Base-by-base conservation (phyloP, 1,284 basidiomycete species). In the Xerocomus minutiporus region DNA sequence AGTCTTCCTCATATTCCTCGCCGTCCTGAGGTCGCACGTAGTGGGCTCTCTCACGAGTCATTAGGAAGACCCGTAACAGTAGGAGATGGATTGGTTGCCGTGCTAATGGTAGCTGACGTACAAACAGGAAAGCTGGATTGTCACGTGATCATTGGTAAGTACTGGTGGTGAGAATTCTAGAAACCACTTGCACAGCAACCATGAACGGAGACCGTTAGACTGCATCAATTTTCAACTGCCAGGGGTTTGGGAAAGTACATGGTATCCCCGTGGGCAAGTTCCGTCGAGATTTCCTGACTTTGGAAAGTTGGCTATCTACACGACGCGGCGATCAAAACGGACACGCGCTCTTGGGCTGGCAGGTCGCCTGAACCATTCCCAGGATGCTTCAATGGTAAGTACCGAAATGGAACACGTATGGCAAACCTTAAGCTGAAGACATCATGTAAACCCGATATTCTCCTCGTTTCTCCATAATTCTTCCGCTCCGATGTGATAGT, bases 1-100 rank as follows among this genome's bases (percentile, higher is more conserved):
- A 46, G 38, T 69, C 66, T 46, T 68, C 66, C 32, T 70, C 66
- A 4, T 68, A 67, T 50, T 70, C 63, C 39, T 65, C 63, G 1
- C 58, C 56, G 15, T 58, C 54, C 12, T 46, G 52, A 26, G 54
- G 59, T 54, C 60, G 63, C 47, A 58, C 45, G 48, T 68, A 71
- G 32, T 48, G 65, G 36, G 56, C 51, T 31, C 57, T 53, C 54
- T 54, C 54, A 39, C 43, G 62, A 46, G 59, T 51, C 69, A 68
- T 67, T 23, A 36, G 31, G 8, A 38, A 38, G 11, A 40, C 41
- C 42, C 6, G 28, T 11, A 39, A 3, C 9, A 3, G n/a, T 9
- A 9, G 42, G n/a, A 12, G 28, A 31, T 31, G 12, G 25, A 25
- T n/a, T 42, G 31, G 46, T 50, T 48, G 45, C 46, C 26, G 29